phyloP scores from a whole-genome alignment of 179 eudicot genomes.

The Beta lomatogona region DNA sequence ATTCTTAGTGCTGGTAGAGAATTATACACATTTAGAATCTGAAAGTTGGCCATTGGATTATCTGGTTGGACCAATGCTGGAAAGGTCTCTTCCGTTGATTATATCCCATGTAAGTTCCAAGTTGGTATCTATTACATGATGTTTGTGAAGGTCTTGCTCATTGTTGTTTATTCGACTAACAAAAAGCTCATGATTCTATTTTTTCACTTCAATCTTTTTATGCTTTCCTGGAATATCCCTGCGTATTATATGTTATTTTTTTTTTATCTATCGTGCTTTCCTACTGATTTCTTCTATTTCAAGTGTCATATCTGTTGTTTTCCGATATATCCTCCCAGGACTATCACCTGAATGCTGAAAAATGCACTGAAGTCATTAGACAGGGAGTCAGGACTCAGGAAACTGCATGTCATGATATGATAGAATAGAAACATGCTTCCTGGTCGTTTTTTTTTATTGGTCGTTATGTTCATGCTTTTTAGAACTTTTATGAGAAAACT shows the following conservation, averaged over 20 bases:
- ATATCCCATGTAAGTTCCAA: slow-evolving; percentile 58
- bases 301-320: background rate
- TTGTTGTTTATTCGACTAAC: background rate
- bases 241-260: background rate
- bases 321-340: background rate
- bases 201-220: background rate
- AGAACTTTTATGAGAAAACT: background rate
- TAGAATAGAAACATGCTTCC: background rate
- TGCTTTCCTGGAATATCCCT: background rate
- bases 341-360: background rate
- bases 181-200: background rate
- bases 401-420: background rate
- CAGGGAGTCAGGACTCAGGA: background rate
- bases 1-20: slow-evolving; percentile 57
- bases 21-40: slow-evolving; percentile 57
- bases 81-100: slow-evolving; percentile 58
- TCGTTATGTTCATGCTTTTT: background rate
- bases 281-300: background rate
- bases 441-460: background rate
- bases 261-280: background rate
- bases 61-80: slow-evolving; percentile 77
- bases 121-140: background rate
- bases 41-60: slow-evolving; percentile 76
- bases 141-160: slow-evolving; percentile 6
- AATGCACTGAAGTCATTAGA: background rate